Evolutionary conservation across 1,284 basidiomycete species (phyloP), one percentile per base, ranked within the genome.

Genomic region (Afroboletus lepidellus): DNA sequence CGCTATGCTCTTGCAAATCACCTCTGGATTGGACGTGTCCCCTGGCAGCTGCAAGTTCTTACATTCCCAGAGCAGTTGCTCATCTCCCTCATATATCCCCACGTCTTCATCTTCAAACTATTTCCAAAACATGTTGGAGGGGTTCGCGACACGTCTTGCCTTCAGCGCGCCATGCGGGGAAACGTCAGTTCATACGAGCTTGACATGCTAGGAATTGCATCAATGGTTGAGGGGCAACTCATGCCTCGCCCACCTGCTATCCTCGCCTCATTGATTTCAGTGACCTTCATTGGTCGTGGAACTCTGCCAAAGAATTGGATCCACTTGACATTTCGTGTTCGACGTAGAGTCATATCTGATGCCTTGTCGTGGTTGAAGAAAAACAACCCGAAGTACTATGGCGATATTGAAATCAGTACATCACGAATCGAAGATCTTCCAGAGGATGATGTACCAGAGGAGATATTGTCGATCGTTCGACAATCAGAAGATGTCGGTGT

Each of bases 61-160:
- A 27, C 41, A 18, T 37, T 37, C 18, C 18, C 36, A 18, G 36
- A 37, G 18, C 36, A 37, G 12, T 18, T 37, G 8, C 5, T 44
- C 25, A 29, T 46, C 11, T 2, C 46, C 0, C 32, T 47, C 2
- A 11, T 51, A 1, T 57, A 51, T 36, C 46, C 43, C 4, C 29
- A 21, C 3, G 46, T 53, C 2, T 72, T 57, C 41, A 58, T 73
- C 1, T 57, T 68, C 52, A 74, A 74, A 46, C 56, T 74, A 0
- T 72, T 57, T 52, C 60, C 59, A 11, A 60, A 60, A 39, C 3
- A 7, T 5, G 29, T 30, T 30, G 29, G 6, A 6, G 29, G 29
- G 9, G 9, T 30, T 6, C 29, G 9, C 3, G 29, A 30, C 29
- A 8, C 13, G 9, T 30, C 29, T 3, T 3, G 4, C 13, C 9